Percentiles rank a stretch among this genome's conserved stretches.
Conservation (phyloP, 352 stramenopile genomes). For the Globisporangium irregulare region DNA sequence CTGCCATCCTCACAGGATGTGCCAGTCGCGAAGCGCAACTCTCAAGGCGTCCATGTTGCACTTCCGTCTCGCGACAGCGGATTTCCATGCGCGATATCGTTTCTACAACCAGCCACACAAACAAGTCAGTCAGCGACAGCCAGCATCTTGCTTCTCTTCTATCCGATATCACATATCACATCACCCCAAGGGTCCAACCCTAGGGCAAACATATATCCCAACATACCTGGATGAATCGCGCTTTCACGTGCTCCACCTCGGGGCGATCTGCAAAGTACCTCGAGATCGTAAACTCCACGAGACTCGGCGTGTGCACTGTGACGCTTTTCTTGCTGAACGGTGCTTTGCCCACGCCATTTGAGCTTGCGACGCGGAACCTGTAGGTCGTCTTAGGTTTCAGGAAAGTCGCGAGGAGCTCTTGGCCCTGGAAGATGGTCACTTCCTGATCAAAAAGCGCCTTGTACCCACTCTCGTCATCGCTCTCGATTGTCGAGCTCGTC, state of each 20-base stretch:
- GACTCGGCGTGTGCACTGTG: slow-evolving; percentile 46
- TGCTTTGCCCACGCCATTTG: slow-evolving; percentile 40
- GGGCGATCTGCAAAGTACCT: slow-evolving; percentile 53
- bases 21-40: slow-evolving; percentile 26
- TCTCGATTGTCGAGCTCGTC: slow-evolving; percentile 2
- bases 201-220: not conserved
- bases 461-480: not conserved
- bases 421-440: slow-evolving; percentile 33
- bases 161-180: not conserved
- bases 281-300: slow-evolving; percentile 64
- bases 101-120: not conserved
- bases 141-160: not conserved
- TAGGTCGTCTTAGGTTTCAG: slow-evolving; percentile 57
- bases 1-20: slow-evolving; percentile 19
- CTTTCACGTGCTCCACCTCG: slow-evolving; percentile 47
- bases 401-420: slow-evolving; percentile 37
- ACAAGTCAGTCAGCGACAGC: not conserved
- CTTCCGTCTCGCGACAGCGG: slow-evolving; percentile 2
- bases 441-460: slow-evolving; percentile 32
- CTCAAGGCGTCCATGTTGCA: slow-evolving; percentile 18
- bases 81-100: slow-evolving; percentile 38
- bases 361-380: slow-evolving; percentile 44
- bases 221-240: slow-evolving; percentile 39
- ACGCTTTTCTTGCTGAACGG: slow-evolving; percentile 36
- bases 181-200: not conserved